phyloP scores from a whole-genome alignment of 495 filamentous ascomycete genomes.

The Collariella sp. region DNA sequence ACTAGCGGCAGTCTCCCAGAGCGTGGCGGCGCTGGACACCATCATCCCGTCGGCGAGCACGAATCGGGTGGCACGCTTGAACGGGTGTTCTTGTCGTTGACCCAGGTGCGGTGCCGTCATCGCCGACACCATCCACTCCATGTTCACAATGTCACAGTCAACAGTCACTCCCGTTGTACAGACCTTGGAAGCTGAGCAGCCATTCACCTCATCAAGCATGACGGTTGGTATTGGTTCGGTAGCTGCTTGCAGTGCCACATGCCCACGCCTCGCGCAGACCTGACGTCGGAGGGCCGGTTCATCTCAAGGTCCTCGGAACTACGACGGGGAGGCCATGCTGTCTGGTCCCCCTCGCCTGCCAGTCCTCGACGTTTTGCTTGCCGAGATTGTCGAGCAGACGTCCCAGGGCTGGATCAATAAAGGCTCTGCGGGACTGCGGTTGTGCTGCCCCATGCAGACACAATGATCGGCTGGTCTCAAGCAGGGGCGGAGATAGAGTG shows the following conservation, averaged over 20 bases:
- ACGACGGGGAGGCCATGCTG: too few relatives aligned
- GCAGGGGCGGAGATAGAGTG: not conserved
- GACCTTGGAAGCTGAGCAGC: not conserved
- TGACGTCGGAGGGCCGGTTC: too few relatives aligned
- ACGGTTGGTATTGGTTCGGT: not conserved
- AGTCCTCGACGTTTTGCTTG: too few relatives aligned
- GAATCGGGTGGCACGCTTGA: slow-evolving; percentile 11
- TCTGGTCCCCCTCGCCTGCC: too few relatives aligned
- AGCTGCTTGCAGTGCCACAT: slow-evolving; percentile 1
- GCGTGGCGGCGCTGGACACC: not conserved
- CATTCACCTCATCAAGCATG: not conserved
- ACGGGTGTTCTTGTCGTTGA: slow-evolving; percentile 7
- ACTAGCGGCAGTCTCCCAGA: not conserved
- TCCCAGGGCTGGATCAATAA: not conserved
- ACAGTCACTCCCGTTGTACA: not conserved
- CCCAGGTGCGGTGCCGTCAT: not conserved
- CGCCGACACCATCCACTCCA: not conserved
- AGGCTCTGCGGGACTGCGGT: not conserved
- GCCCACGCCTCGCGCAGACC: too few relatives aligned
- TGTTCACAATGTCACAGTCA: not conserved
- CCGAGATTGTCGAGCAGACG: not conserved
- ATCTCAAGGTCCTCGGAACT: too few relatives aligned
- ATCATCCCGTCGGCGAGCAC: not conserved
- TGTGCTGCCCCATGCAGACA: not conserved
- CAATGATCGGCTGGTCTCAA: not conserved